Evolutionary conservation across 2,329 filamentous ascomycete species (phyloP), one percentile per base, ranked within the genome.

Genomic region (Arachnomyces sp.): DNA sequence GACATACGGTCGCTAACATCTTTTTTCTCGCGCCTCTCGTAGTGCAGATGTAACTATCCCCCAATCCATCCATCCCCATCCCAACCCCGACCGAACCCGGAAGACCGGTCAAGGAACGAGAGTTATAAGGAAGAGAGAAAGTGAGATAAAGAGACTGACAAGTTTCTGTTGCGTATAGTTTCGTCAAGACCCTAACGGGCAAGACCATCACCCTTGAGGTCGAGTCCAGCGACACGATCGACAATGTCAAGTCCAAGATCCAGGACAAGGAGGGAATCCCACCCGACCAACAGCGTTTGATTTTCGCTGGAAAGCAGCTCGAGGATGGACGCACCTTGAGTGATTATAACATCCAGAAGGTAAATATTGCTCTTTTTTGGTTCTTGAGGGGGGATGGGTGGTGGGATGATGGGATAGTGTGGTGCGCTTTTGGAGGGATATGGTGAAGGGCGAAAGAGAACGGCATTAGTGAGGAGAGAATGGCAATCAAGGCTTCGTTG

Each of bases 251-350:
- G 80, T 80, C 76, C 37, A 95, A 95, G 77, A 95, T 95, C 32
- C 89, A 95, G 67, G 89, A 95, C 59, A 95, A 95, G 78, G 89
- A 95, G 67, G 89, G 89, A 17, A 95, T 95, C 42, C 90, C 89
- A 34, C 89, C 89, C 8, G 89, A 95, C 60, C 89, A 96, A 68
- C 89, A 95, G 72, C 90, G 89, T 54, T 67, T 95, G 52, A 95
- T 95, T 64, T 95, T 95, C 53, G 89, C 89, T 32, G 90, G 89
- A 42, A 95, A 95, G 76, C 89, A 95, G 64, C 79, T 95, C 3
- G 90, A 96, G 66, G 90, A 96, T 53, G 89, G 90, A 47, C 86
- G 89, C 39, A 94, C 88, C 18, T 73, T 94, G 0, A 81, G 77
- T 46, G 88, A 94, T 63, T 94, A 94, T 77, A 94, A 94, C 71